Base-by-base conservation (phyloP, 2,329 filamentous ascomycete species). In the Trichoderma koningii region DNA sequence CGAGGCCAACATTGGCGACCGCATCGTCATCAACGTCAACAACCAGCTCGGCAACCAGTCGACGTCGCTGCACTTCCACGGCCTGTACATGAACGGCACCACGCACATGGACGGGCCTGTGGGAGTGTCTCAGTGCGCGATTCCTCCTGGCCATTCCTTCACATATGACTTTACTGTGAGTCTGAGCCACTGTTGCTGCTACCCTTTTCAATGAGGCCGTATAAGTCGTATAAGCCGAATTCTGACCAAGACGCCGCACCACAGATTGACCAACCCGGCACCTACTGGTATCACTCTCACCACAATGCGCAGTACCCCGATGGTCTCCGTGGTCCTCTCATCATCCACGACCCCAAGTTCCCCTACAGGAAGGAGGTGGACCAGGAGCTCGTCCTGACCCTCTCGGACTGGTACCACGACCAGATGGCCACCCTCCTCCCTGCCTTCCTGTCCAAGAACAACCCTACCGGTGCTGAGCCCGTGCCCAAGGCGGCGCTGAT, bases 241-340 rank as follows among this genome's bases (percentile, higher is more conserved):
- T 7, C 41, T 63, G 14, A 64, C 28, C n/a, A n/a, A 17, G 26
- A 12, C 2, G 12, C 15, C 10, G 3, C n/a, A 38, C 34, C 10
- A 14, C 34, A 83, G 88, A 74, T 83, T 63, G 72, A 86, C 55
- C 89, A 91, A 77, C 82, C 87, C 0, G 90, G 90, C 30, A 91
- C 89, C 1, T 93, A 91, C 75, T 93, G 90, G 90, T 93, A 93
- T 69, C 89, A 92, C 73, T 89, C 87, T 5, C 89, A 92, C 72
- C 82, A 82, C 23, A 80, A 82, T 67, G 87, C 83, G 26, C 88
- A 90, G 73, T 91, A 91, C 68, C 88, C 89, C 1, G 89, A 92
- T 73, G 89, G 89, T 12, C 79, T 90, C 6, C 82, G 88, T 23
- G 87, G 83, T 0, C 82, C 88, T 1, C 75, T 91, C 38, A 83